Conservation (phyloP, 2,329 filamentous ascomycete genomes). For the Stachybotrys chartarum region DNA sequence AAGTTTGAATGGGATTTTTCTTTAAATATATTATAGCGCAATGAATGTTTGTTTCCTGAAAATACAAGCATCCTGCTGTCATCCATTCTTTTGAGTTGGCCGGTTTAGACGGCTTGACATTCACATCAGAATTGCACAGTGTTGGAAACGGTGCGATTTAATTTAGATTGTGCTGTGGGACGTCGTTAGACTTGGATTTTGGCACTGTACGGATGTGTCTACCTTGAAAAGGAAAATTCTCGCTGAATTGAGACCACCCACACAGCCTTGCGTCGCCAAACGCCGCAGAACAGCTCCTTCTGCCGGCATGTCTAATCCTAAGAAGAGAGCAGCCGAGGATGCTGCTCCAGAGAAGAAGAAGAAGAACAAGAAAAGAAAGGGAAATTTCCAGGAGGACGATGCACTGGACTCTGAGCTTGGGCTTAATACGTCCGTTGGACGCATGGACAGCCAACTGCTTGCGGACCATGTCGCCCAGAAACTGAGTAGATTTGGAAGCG, state of each 20-base stretch:
- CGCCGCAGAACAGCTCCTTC: neutral
- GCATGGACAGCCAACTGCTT: slow-evolving; percentile 76
- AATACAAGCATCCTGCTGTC: too few relatives aligned
- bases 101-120: too few relatives aligned
- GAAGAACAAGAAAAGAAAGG: slow-evolving; percentile 51
- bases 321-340: slow-evolving; percentile 50
- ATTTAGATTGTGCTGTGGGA: neutral
- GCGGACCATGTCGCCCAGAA: slow-evolving; percentile 81
- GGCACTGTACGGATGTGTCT: neutral
- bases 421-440: slow-evolving; percentile 71
- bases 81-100: too few relatives aligned
- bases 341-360: slow-evolving; percentile 27
- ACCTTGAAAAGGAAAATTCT: neutral
- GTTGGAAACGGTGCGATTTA: neutral
- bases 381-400: slow-evolving; percentile 46
- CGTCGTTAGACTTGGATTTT: neutral
- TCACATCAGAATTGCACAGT: neutral
- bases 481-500: slow-evolving; percentile 68
- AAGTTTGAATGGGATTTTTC: too few relatives aligned
- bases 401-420: slow-evolving; percentile 61
- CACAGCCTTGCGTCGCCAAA: neutral
- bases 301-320: slow-evolving; percentile 31
- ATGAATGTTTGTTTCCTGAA: too few relatives aligned
- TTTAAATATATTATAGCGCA: too few relatives aligned
- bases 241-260: neutral